phyloP scores from a whole-genome alignment of 345 rosid species.

The Sonneratia caseolaris region DNA sequence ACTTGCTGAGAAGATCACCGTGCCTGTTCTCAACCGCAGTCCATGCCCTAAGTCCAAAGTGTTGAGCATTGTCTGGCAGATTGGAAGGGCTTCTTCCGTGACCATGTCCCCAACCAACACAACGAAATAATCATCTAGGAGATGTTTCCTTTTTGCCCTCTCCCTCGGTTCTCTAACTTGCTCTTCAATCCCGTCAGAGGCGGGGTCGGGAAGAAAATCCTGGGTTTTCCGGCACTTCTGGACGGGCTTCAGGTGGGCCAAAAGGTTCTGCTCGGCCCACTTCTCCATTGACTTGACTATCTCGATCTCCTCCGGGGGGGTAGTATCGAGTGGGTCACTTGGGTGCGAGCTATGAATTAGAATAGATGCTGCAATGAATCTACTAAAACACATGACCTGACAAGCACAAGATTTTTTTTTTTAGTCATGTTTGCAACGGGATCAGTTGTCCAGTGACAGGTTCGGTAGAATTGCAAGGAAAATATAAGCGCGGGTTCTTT shows the following conservation, averaged over 20 bases:
- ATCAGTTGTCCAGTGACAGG: not conserved
- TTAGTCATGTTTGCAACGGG: not conserved
- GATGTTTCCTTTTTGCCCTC: slow-evolving; percentile 50
- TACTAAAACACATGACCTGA: not conserved
- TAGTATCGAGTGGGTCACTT: slow-evolving; percentile 91
- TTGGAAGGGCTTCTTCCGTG: slow-evolving; percentile 83
- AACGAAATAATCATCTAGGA: slow-evolving; percentile 84
- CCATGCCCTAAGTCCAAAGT: slow-evolving; percentile 69
- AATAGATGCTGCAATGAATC: not conserved
- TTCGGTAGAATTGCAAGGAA: not conserved
- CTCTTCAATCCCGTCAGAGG: slow-evolving; percentile 69
- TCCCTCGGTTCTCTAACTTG: slow-evolving; percentile 73
- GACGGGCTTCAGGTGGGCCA: slow-evolving; percentile 67
- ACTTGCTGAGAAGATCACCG: slow-evolving; percentile 60
- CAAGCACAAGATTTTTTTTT: not conserved
- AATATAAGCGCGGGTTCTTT: too few relatives aligned
- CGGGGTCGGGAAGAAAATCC: slow-evolving; percentile 82
- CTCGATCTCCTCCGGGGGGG: slow-evolving; percentile 76
- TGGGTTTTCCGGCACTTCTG: slow-evolving; percentile 95
- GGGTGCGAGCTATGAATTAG: slow-evolving; percentile 17
- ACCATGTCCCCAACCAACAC: slow-evolving; percentile 82
- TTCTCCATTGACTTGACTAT: slow-evolving; percentile 74
- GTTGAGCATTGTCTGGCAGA: slow-evolving; percentile 70
- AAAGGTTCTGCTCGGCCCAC: slow-evolving; percentile 75
- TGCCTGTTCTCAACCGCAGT: slow-evolving; percentile 73